Base-by-base conservation (phyloP, 306 rosid species). In the Cucurbita argyrosperma region DNA sequence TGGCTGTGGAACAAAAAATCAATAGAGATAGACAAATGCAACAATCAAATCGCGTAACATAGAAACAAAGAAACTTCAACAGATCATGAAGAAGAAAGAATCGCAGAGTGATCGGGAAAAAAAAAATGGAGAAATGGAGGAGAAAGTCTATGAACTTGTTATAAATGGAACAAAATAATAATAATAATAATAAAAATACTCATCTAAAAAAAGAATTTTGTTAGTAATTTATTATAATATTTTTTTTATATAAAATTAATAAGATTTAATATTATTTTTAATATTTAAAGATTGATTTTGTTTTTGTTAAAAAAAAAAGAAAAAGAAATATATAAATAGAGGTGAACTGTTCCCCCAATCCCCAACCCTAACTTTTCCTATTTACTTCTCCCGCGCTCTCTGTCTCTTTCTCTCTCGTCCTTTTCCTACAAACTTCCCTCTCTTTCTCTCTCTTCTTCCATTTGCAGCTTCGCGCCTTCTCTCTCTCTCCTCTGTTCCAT, bases 311-410 rank as follows among this genome's bases (percentile, higher is more conserved):
- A 30, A 30, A 30, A 30, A 30, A 30, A 30, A 21, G 23, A 21
- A 26, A 23, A 26, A 30, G 35, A 63, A 15, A 16, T 7, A 39
- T 64, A 64, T 19, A 67, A 45, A 46, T 46, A 42, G 5, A 13
- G 42, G 12, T 1, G 18, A 45, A 42, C 61, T 71, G 82, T 83
- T 73, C 76, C 85, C 87, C 74, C 60, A 71, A 70, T 9, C 57
- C 77, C 82, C 77, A 82, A 71, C 86, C 88, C 88, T 82, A 84
- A 73, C 35, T 43, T 80, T 77, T 53, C 43, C 51, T 51, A 30
- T 55, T 9, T 38, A 55, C 37, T n/a, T 43, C 59, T 19, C 68
- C 16, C 74, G 65, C 59, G 16, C 74, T 23, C 70, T 42, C 70
- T 42, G 64, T 38, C 61, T 54, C 68, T 58, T 40, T 49, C 40